Evolutionary conservation across 2,329 filamentous ascomycete species (phyloP), one percentile per base, ranked within the genome.

Genomic region (Pseudogymnoascus sp.): DNA sequence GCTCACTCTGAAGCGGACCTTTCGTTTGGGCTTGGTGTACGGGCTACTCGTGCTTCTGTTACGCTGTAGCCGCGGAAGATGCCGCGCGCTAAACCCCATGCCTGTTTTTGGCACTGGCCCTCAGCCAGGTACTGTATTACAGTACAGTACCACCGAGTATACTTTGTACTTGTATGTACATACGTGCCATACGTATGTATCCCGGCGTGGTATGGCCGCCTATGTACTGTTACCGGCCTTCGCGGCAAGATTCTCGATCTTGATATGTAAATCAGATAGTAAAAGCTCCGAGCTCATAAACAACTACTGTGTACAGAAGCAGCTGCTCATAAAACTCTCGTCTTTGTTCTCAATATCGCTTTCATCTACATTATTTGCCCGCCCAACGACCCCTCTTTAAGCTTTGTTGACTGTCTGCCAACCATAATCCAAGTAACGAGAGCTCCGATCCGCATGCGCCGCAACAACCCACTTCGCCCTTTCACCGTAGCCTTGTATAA

Each of bases 31-130:
- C 50, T n/a, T 53, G 47, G 50, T 57, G n/a, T 1, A 57, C 50
- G 50, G 28, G 26, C 42, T 47, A 47, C 42, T 47, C 11, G 42
- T 47, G 42, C 42, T 47, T 47, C 33, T 33, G 33, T 15, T n/a
- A 53, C 47, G 47, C 47, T 57, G 50, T 57, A 57, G 50, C 50
- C 50, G 50, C 50, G 50, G 50, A 57, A 57, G 9, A 57, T 57
- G 50, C 50, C 50, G 50, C 50, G 50, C 50, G 50, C 50, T 57
- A 57, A 57, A 57, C 10, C 13, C 5, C 47, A 53, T 53, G 26
- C 26, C 47, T 19, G n/a, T 19, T 53, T 53, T 53, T 31, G 47
- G 47, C 26, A 19, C 21, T 26, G 8, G 4, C 40, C 23, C 8
- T 50, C 44, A 19, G 17, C 17, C 50, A 57, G 50, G 50, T 19